phyloP scores from a whole-genome alignment of 2,329 filamentous ascomycete species.

The Pseudogymnoascus sp. region DNA sequence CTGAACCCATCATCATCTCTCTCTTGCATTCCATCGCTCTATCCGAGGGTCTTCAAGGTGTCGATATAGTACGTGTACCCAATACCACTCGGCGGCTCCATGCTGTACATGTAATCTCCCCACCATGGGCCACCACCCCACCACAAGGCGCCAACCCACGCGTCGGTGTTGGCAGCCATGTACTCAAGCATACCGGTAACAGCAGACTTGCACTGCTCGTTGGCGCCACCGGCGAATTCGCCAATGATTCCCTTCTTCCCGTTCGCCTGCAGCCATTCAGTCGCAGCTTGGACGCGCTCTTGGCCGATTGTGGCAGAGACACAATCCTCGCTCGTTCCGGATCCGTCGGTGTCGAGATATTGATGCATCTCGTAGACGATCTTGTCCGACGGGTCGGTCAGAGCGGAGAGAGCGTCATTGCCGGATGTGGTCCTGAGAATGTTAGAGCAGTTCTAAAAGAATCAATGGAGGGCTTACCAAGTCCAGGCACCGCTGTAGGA shows the following conservation, averaged over 20 bases:
- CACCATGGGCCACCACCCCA: conserved; percentile 46
- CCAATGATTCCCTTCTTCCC: conserved; percentile 42
- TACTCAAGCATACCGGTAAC: conserved; percentile 39
- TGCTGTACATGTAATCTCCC: conserved; percentile 38
- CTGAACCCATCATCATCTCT: not conserved
- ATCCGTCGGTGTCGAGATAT: conserved; percentile 46
- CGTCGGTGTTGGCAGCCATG: conserved; percentile 38
- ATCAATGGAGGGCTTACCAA: conserved; percentile 24
- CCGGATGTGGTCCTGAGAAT: conserved; percentile 24
- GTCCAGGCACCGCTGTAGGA: conserved; percentile 35
- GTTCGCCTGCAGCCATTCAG: conserved; percentile 42
- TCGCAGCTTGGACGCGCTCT: conserved; percentile 40
- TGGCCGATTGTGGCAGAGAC: conserved; percentile 40
- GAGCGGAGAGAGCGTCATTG: conserved; percentile 36
- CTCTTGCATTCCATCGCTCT: not conserved
- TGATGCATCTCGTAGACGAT: conserved; percentile 52
- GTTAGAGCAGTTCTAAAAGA: not conserved
- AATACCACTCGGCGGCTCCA: conserved; percentile 39
- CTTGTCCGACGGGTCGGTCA: conserved; percentile 42
- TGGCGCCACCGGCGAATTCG: conserved; percentile 42
- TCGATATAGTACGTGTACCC: conserved; percentile 28
- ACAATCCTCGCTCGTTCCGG: conserved; percentile 39
- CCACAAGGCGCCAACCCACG: conserved; percentile 37
- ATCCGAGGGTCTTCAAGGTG: conserved; percentile 1
- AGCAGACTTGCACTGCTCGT: conserved; percentile 38